Evolutionary conservation across 495 filamentous ascomycete genomes (phyloP), one percentile per base, ranked within the genome.

Genomic region (Pyrenula massariospora): DNA sequence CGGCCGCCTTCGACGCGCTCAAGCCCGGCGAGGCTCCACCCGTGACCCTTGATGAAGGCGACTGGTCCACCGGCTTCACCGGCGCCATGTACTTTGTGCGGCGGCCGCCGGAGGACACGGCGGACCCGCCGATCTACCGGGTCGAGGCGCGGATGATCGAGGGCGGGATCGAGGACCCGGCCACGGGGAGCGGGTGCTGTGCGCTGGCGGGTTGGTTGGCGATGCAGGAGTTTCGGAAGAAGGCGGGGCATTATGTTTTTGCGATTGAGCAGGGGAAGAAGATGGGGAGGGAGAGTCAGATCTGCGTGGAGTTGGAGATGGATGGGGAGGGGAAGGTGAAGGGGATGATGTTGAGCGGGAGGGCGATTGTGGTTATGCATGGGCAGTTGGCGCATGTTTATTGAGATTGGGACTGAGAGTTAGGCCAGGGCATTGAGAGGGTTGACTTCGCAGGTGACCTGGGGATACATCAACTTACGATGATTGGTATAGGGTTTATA

Each of bases 241-340:
- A 48, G 42, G 19, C 11, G 19, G 50, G 22, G 19, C 50, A 52
- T 24, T 20, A 21, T 24, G 50, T 52, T 19, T 84, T 77, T 58
- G 63, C 59, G 21, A 71, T 90, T 52, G 76, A 74, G 59, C 86
- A 89, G 66, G 86, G 86, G 1, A 77, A 86, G 1, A 84, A 89
- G 68, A 89, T 89, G 79, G 84, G 84, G 10, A 69, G 84, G 58
- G 63, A 63, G 61, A 87, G 85, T 65, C 70, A 75, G 10, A 78
- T 82, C 54, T 60, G 64, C 23, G 68, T 75, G 52, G 69, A 69
- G 22, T 10, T 52, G n/a, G 50, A 52, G 5, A 20, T 52, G 8
- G 50, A 52, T 8, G 50, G 20, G 50, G 50, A 20, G 5, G 22
- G 50, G 22, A 20, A 20, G 22, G 50, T 52, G 10, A 52, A 24